A percentile compares a stretch with the other conserved stretches of the same genome.
Conservation (phyloP, 169 alveolate genomes). For the Cardiosporidium cionae region DNA sequence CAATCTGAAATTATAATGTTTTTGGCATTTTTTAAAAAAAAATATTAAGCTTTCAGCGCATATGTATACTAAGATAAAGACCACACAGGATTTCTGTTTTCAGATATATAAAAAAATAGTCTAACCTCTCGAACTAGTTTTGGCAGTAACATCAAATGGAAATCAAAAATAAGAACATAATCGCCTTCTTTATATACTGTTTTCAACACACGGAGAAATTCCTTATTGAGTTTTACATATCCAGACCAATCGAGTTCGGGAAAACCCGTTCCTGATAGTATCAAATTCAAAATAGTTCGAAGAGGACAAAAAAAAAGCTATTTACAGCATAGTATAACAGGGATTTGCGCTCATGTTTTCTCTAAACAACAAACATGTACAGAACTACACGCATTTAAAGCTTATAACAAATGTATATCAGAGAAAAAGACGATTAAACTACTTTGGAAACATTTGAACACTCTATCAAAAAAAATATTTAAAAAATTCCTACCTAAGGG, state of each 20-base stretch:
- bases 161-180: constrained; percentile 16
- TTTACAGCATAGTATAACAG: neutral
- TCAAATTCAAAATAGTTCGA: neutral
- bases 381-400: neutral
- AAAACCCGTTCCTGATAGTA: constrained; percentile 3
- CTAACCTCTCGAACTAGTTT: neutral
- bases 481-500: neutral
- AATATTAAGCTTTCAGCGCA: neutral
- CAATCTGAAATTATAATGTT: neutral
- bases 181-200: constrained; percentile 1
- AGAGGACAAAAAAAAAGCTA: neutral
- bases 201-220: neutral
- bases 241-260: constrained; percentile 5
- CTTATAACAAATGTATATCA: neutral
- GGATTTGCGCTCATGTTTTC: neutral
- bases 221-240: constrained; percentile 1
- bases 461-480: neutral
- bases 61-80: neutral
- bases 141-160: constrained; percentile 31
- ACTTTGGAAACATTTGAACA: neutral
- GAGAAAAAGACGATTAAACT: neutral
- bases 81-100: neutral
- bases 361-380: neutral
- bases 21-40: neutral
- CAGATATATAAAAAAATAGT: neutral